Percentiles rank a stretch among this genome's conserved stretches.
These are phyloP conservation scores for Porphyrellus cyaneotinctus DNA, from an alignment of 768 basidiomycete genomes.

Conservation along the genomic window DNA sequence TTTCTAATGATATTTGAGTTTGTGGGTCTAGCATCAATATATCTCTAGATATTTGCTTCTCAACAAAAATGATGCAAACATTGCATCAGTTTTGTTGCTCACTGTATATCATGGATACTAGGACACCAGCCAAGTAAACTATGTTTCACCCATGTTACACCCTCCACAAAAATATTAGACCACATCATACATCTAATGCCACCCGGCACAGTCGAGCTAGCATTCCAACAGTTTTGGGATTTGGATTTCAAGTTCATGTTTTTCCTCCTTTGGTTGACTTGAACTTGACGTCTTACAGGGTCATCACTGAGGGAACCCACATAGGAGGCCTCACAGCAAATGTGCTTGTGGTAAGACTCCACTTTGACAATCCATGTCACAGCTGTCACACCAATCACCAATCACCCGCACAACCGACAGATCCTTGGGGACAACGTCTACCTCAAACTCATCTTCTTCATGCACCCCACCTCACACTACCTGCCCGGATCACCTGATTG, in stretches of 20 bases:
- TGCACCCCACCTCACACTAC: conserved; percentile 49
- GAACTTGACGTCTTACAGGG: conserved; percentile 36
- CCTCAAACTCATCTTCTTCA: conserved; percentile 69
- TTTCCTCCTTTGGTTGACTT: neutral
- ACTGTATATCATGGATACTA: no score
- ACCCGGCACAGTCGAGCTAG: conserved; percentile 50
- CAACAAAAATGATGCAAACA: no score
- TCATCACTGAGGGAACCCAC: conserved; percentile 64
- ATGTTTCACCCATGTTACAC: conserved; percentile 15
- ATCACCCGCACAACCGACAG: conserved; percentile 1
- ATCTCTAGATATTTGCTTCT: no score
- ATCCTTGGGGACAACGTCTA: conserved; percentile 48
- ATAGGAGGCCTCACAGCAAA: conserved; percentile 60
- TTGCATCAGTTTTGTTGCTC: no score
- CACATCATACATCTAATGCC: conserved; percentile 71
- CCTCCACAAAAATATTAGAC: conserved; percentile 48
- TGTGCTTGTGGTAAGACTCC: conserved; percentile 51
- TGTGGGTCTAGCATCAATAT: no score
- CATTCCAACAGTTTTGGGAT: conserved; percentile 48
- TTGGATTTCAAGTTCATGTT: conserved; percentile 61
- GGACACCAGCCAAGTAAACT: no score
- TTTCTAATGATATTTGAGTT: no score
- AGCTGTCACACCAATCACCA: neutral
- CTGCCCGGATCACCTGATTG: conserved; percentile 47
- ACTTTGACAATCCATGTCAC: no score